Evolutionary conservation across 2,329 filamentous ascomycete genomes (phyloP), one percentile per base, ranked within the genome.

Genomic region (Epichloe sibirici): DNA sequence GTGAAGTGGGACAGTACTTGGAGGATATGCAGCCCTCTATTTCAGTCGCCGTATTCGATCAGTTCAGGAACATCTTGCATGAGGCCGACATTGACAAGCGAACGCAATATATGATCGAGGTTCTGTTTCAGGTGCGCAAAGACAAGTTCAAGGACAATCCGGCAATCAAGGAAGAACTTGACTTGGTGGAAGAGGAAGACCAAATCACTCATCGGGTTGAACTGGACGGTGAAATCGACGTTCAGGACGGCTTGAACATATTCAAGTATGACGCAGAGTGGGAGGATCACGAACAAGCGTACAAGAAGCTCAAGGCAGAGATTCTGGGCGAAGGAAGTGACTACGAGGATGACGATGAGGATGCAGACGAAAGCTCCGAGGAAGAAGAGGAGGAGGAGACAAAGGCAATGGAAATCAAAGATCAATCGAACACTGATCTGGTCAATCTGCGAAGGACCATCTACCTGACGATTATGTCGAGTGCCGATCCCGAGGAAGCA

Each of bases 21-120:
- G 91, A 97, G 66, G 90, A 96, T 66, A 95, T 97, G 90, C 94
- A 88, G 64, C 79, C 83, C 1, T 79, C 87, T 11, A 95, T 97
- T 62, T 84, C 90, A 34, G 80, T 91, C 58, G 87, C 86, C 25
- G 89, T 98, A 7, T 98, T 95, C 64, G 93, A 98, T 63, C 90
- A 95, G 67, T 95, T 98, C 74, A 77, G 93, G 61, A 91, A 86
- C 61, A 96, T 97, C 57, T 74, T 98, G 8, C 91, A 98, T 71
- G 93, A 98, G 68, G 90, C 90, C 45, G 90, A 93, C 64, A 95
- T 98, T 66, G 91, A 97, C 65, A 96, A 95, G 75, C 81, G 93
- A 58, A 90, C 91, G n/a, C 93, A 98, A 71, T 98, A 97, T 70
- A 95, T 95, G 88, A 91, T 98, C 53, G 93, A 98, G 68, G 93